phyloP scores from a whole-genome alignment of 1,284 basidiomycete species.

The Athelia psychrophila region DNA sequence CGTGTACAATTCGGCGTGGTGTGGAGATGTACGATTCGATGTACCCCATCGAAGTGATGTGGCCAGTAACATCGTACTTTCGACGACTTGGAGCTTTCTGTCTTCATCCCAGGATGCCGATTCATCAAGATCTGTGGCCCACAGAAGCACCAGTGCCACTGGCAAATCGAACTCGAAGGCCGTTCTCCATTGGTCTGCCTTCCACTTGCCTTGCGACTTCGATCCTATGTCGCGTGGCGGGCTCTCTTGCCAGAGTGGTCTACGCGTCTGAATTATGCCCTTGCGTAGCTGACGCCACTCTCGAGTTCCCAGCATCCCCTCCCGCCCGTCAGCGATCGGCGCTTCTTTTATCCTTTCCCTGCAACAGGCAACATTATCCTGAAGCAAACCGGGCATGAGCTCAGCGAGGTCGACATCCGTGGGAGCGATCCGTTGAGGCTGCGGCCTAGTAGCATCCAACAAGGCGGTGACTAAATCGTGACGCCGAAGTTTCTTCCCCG shows the following conservation, averaged over 20 bases:
- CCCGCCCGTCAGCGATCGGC: not conserved
- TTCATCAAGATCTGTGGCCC: not conserved
- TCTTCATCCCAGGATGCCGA: not conserved
- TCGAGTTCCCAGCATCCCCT: not conserved
- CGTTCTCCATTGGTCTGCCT: not conserved
- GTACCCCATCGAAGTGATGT: slow-evolving; percentile 10
- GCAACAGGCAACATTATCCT: not conserved
- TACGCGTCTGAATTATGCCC: not conserved
- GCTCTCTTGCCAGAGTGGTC: not conserved
- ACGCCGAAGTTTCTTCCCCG: too few species aligned
- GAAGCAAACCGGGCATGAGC: too few species aligned
- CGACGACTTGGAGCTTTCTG: slow-evolving; percentile 6
- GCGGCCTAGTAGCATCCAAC: too few species aligned
- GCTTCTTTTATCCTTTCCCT: not conserved
- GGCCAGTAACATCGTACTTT: slow-evolving; percentile 15
- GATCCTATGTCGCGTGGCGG: not conserved
- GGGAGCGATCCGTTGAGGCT: too few species aligned
- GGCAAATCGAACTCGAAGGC: not conserved
- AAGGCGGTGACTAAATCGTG: too few species aligned
- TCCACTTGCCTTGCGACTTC: not conserved
- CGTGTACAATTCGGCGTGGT: slow-evolving; percentile 7
- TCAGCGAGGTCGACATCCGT: too few species aligned
- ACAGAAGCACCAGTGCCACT: not conserved
- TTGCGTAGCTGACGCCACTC: not conserved
- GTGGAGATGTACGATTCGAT: slow-evolving; percentile 9